Percentiles rank a stretch among this genome's conserved stretches.
These are phyloP conservation scores for Gossypium raimondii DNA, from an alignment of 345 rosid species.

Conservation along the genomic window DNA sequence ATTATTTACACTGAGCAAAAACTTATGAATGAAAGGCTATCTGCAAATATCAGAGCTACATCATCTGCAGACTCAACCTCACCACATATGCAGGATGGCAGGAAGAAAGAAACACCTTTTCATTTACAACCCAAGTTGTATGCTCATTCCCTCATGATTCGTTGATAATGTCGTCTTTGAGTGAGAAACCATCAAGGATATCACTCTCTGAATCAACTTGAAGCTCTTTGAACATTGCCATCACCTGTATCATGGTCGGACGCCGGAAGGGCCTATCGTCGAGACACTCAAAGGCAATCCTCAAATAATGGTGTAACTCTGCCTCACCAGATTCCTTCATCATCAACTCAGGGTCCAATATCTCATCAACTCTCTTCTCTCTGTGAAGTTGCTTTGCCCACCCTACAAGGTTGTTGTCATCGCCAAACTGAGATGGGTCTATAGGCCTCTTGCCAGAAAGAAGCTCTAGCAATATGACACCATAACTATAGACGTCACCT, in stretches of 20 bases:
- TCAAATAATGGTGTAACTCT: slow-evolving; percentile 65
- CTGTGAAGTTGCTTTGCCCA: slow-evolving; percentile 87
- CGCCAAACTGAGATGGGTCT: slow-evolving; percentile 74
- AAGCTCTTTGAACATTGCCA: slow-evolving; percentile 96
- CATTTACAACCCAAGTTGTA: slow-evolving; percentile 5
- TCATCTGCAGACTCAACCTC: slow-evolving; percentile 1
- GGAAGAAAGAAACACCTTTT: background rate
- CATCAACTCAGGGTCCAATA: slow-evolving; percentile 62
- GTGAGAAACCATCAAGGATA: slow-evolving; percentile 61
- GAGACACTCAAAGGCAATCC: slow-evolving; percentile 81
- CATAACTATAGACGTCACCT: slow-evolving; percentile 95
- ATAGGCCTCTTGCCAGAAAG: slow-evolving; percentile 93
- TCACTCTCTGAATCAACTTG: slow-evolving; percentile 77
- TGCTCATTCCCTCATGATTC: slow-evolving; percentile 47
- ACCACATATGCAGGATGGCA: background rate
- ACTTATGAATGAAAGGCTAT: slow-evolving; percentile 12
- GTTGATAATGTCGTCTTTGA: slow-evolving; percentile 59
- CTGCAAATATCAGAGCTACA: background rate
- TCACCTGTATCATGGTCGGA: slow-evolving; percentile 95
- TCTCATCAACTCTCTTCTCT: slow-evolving; percentile 58
- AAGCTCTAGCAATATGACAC: slow-evolving; percentile 89
- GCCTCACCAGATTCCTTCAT: slow-evolving; percentile 44
- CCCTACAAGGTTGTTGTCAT: slow-evolving; percentile 90
- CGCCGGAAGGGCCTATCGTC: slow-evolving; percentile 82
- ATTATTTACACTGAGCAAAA: slow-evolving; percentile 43